Percentiles rank a stretch among this genome's conserved stretches.
Conservation (phyloP, 148 eudicot genomes). For the Vaccinium vitisidaea region DNA sequence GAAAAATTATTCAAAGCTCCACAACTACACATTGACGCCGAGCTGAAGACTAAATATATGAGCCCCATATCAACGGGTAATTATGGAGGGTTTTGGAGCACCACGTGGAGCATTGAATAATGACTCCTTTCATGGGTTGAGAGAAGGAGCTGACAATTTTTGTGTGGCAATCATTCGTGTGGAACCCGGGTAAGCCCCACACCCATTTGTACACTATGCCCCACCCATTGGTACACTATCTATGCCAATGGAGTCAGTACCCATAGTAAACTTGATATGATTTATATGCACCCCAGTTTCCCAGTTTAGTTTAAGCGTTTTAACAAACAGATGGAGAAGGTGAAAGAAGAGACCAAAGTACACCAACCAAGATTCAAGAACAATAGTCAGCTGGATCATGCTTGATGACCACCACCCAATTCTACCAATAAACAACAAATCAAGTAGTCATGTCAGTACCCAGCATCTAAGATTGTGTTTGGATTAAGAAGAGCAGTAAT, state of each 20-base stretch:
- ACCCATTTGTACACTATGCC: no score
- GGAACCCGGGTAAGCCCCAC: no score
- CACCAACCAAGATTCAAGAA: not conserved
- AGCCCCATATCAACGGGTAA: not conserved
- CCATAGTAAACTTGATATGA: no score
- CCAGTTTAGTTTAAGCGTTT: not conserved
- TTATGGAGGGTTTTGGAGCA: not conserved
- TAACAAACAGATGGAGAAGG: constrained; percentile 13
- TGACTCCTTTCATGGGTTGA: not conserved
- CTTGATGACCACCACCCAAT: not conserved
- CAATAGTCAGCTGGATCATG: not conserved
- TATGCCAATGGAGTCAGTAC: no score
- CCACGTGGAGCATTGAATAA: not conserved
- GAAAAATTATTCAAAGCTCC: not conserved
- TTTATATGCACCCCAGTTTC: not conserved
- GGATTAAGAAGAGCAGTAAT: not conserved
- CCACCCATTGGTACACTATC: no score
- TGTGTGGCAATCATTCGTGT: no score
- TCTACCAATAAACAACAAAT: not conserved
- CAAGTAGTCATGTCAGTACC: not conserved
- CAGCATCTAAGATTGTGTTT: not conserved
- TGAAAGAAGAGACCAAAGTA: not conserved
- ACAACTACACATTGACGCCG: not conserved
- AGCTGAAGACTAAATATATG: not conserved
- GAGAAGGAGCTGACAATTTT: not conserved